Base-by-base conservation (phyloP, 805 yeast genomes). In the Kuraishia capsulata region DNA sequence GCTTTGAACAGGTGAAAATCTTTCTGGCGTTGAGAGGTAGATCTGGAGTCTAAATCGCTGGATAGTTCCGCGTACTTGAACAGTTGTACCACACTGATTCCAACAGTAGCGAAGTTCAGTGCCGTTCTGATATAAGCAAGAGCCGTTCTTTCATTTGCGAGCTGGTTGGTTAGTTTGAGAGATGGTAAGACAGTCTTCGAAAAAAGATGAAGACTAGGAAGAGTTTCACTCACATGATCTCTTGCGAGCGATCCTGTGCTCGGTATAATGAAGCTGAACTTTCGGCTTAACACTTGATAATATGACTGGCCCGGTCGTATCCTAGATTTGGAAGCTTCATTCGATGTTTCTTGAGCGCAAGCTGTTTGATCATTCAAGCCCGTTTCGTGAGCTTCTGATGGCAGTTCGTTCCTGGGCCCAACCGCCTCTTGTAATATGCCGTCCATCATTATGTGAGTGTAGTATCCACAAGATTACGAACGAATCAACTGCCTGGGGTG, bases 81-180 rank as follows among this genome's bases (percentile, higher is more conserved):
- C 36, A 78, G 54, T 46, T 75, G 81, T 0, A 76, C 57, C 4
- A 73, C 62, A 5, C 72, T 75, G 8, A 77, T 62, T 0, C 82
- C 82, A 8, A 73, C 61, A 1, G 78, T 60, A 3, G 71, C 57
- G 38, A 76, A 62, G 18, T 69, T 67, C 20, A 77, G 48, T 2
- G 77, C 63, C 0, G 83, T 76, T 36, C 83, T 59, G 11, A 72
- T 46, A 71, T 81, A 78, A 1, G 83, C 81, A 9, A 78, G 52
- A 29, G 69, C 66, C 1, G 83, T 77, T 43, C 84, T 56, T 45
- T 78, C 83, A 45, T 76, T 76, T 5, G 84, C 78, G 59, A 77
- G 63, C 44, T 47, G 5, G 5, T 19, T 8, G 31, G 17, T 29
- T 6, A 14, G 17, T 14, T 10, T 29, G 10, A 33, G 26, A 11